Evolutionary conservation across 768 basidiomycete species (phyloP), one percentile per base, ranked within the genome.

Genomic region (Lactarius hengduanensis): DNA sequence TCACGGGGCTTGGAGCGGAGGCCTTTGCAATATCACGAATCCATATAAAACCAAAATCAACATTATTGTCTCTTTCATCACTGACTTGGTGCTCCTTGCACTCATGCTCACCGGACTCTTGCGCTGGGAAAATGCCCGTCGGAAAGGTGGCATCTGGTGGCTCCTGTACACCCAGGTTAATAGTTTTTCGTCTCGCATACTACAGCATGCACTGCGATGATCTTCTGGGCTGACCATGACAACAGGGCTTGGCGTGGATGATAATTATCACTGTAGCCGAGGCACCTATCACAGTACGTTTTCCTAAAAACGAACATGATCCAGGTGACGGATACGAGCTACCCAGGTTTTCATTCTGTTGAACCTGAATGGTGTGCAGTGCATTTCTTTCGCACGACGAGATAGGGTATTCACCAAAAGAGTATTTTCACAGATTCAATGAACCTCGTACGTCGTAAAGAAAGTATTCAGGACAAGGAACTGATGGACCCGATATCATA

Each of bases 41-140:
- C 30, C 34, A 1, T 3, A 22, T 26, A 20, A 60, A 8, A 60
- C 40, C 41, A 57, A 26, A 34, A 38, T 20, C 18, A 60, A 30
- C 55, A n/a, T 57, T 41, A 3, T 56, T n/a, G n/a, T 22, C 41
- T 28, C 41, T 26, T 61, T 65, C 11, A 9, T 30, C 10, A 36
- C 64, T 3, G 64, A 65, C 41, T 7, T 56, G 16, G 30, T 56
- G 2, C 54, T 61, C 20, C 59, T 65, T 7, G 6, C 11, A 10
- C 59, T 65, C 40, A 61, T 61, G 64, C 32, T 65, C 13, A 26
- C 11, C 8, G 64, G 64, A 5, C 30, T 65, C 22, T 47, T 56
- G 16, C 64, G 64, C 22, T 65, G 64, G 64, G 34, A 47, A 26
- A 32, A 38, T 26, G 22, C 53, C 4, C 64, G 28, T 36, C 8